Conservation (phyloP, 495 filamentous ascomycete species). For the Monascus purpureus region DNA sequence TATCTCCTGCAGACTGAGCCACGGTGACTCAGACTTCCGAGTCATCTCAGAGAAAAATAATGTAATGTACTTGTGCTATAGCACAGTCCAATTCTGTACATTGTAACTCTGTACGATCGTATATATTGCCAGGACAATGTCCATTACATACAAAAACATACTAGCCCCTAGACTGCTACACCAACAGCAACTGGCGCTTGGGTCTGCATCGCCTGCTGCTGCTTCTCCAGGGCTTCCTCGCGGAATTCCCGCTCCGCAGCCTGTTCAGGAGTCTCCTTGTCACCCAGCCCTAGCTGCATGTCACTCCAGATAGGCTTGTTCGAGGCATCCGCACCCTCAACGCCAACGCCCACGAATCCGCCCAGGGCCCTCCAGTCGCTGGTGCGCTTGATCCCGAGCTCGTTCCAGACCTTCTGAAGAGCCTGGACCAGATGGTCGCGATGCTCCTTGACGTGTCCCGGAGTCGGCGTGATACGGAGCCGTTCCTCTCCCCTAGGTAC, state of each 20-base stretch:
- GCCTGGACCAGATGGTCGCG: slow-evolving; percentile 77
- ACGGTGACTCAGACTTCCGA: no score
- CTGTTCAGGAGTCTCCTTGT: slow-evolving; percentile 22
- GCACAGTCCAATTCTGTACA: no score
- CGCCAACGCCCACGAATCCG: slow-evolving; percentile 86
- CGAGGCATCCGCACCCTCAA: slow-evolving; percentile 40
- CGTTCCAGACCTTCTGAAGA: slow-evolving; percentile 71
- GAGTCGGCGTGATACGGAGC: slow-evolving; percentile 87
- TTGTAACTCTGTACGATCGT: no score
- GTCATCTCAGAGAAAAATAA: no score
- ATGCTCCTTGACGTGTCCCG: slow-evolving; percentile 70
- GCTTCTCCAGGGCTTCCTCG: slow-evolving; percentile 4
- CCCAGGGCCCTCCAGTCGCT: slow-evolving; percentile 83
- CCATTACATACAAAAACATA: not conserved
- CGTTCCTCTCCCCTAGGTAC: slow-evolving; percentile 94
- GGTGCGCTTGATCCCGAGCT: slow-evolving; percentile 80
- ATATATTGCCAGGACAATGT: not conserved
- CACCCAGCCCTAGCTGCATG: slow-evolving; percentile 60
- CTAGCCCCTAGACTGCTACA: not conserved
- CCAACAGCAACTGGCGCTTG: slow-evolving; percentile 12
- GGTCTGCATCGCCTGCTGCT: slow-evolving; percentile 6
- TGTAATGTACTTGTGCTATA: no score
- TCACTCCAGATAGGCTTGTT: slow-evolving; percentile 74
- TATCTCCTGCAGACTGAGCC: no score
- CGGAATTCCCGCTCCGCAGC: slow-evolving; percentile 26